Evolutionary conservation across 2,329 filamentous ascomycete genomes (phyloP).

Genomic region (Exophiala bonariae): DNA sequence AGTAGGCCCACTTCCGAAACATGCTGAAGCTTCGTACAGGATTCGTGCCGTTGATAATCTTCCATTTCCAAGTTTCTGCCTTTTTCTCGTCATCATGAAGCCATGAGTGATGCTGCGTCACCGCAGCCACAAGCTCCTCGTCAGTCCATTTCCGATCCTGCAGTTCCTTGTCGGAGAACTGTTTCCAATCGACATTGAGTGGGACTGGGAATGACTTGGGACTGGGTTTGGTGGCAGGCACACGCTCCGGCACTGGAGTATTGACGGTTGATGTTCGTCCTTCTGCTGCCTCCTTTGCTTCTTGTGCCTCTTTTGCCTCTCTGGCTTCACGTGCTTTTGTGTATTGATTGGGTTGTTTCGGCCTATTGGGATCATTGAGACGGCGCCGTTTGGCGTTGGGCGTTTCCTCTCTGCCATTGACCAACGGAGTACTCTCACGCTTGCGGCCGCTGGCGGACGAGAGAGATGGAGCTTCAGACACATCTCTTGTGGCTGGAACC

Average conservation of each 20-base stretch:
- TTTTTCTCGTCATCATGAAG: constrained; percentile 22
- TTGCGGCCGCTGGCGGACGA: constrained; percentile 20
- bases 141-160: constrained; percentile 26
- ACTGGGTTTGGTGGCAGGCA: too few relatives aligned
- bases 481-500: constrained; percentile 25
- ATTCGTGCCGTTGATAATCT: constrained; percentile 26
- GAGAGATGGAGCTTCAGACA: constrained; percentile 22
- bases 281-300: neutral
- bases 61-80: constrained; percentile 23
- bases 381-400: constrained; percentile 24
- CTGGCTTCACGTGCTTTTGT: constrained; percentile 8
- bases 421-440: constrained; percentile 17
- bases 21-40: constrained; percentile 29
- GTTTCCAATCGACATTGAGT: constrained; percentile 13
- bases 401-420: constrained; percentile 17
- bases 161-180: constrained; percentile 12
- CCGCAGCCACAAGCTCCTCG: constrained; percentile 21
- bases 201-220: neutral
- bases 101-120: constrained; percentile 26
- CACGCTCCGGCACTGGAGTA: too few relatives aligned
- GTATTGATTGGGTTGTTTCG: constrained; percentile 27
- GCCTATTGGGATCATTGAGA: constrained; percentile 15
- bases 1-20: constrained; percentile 28
- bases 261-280: constrained; percentile 3
- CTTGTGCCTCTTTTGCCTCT: constrained; percentile 2